Conservation (phyloP, 352 stramenopile genomes). For the Phytophthora tubulina region DNA sequence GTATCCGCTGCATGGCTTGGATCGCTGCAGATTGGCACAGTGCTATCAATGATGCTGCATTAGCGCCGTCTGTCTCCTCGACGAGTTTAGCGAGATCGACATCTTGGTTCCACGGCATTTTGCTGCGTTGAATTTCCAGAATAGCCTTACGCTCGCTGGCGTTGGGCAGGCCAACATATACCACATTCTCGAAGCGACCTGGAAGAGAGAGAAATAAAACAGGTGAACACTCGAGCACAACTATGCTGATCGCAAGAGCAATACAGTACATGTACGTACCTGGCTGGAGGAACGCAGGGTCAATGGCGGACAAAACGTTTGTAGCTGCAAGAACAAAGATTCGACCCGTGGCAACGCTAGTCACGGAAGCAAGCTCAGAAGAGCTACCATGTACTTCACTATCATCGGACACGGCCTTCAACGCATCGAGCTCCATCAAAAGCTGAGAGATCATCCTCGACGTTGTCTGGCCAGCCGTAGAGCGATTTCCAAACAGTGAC, state of each 20-base stretch:
- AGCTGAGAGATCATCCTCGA: constrained; percentile 89
- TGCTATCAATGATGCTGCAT: constrained; percentile 78
- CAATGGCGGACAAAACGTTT: constrained; percentile 79
- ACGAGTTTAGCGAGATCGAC: constrained; percentile 63
- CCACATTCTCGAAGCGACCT: constrained; percentile 88
- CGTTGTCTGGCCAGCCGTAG: constrained; percentile 79
- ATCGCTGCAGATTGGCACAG: constrained; percentile 80
- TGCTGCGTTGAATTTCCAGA: constrained; percentile 64
- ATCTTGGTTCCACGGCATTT: constrained; percentile 77
- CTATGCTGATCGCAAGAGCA: background rate
- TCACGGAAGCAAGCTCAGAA: constrained; percentile 3
- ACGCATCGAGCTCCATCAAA: constrained; percentile 81
- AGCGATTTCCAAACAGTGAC: constrained; percentile 83
- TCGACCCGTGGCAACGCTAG: constrained; percentile 42
- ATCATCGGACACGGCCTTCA: constrained; percentile 68
- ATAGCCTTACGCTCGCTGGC: constrained; percentile 67
- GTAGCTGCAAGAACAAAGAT: constrained; percentile 88
- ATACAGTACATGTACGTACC: constrained; percentile 36
- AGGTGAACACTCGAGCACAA: background rate
- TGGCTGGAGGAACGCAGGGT: constrained; percentile 85
- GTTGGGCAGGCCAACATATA: constrained; percentile 77
- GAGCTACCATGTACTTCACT: constrained; percentile 30
- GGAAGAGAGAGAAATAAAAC: background rate
- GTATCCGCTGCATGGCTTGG: constrained; percentile 72
- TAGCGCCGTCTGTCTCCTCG: constrained; percentile 65